Evolutionary conservation across 352 stramenopile genomes (phyloP), one percentile per base, ranked within the genome.

Genomic region (Phytophthora foliorum): DNA sequence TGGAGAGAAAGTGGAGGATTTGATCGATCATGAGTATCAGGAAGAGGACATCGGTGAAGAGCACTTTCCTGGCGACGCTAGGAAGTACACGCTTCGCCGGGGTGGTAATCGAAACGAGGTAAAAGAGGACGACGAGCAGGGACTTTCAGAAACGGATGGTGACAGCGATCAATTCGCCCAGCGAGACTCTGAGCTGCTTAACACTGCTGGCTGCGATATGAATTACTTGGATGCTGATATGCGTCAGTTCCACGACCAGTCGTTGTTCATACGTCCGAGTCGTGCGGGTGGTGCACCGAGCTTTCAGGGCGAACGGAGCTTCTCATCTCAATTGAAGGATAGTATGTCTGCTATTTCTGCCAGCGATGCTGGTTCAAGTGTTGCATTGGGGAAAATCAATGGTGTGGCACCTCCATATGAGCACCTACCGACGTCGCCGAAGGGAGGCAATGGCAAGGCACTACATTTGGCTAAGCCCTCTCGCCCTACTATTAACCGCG

Each of bases 241-340:
- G 84, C 84, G 84, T 9, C 74, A 87, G 50, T 92, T 92, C 72
- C 82, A 92, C 44, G 82, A 85, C 8, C 72, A 90, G 38, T 81
- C 74, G n/a, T 56, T 82, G 34, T 80, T 84, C 39, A 67, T 86
- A 63, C 63, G 62, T 24, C 56, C 56, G 52, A 76, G 31, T 46
- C 60, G 41, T 32, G 56, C 58, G 45, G 61, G 41, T 13, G 25
- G 34, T 4, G 52, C 41, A 27, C 65, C 65, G 14, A 73, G 58
- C 49, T 63, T 73, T 27, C 54, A 70, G 27, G 54, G 55, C 21
- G 54, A 70, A 13, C 50, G 34, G 21, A 63, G 50, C n/a, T 69
- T 57, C 21, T 67, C 61, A 32, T 65, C 69, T 7, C 44, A 69
- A 39, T 24, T 66, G 16, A 69, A 56, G 10, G 57, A 61, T 36